Conservation (phyloP, 2,329 filamentous ascomycete genomes). For the Coniochaeta sp. region DNA sequence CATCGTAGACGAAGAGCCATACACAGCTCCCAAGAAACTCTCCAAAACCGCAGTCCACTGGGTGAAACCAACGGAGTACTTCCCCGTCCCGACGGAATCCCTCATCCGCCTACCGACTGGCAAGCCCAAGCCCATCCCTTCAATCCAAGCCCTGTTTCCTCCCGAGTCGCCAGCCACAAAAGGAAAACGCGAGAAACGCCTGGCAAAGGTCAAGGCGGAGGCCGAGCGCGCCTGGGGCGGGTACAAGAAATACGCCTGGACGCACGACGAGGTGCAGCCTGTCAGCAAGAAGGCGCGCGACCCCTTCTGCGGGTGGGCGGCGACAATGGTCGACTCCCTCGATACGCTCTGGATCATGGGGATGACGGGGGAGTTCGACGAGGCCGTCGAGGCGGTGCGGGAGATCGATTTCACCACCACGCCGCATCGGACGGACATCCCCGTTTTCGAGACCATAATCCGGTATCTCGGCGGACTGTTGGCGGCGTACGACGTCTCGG, state of each 20-base stretch:
- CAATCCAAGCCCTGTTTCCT: slow-evolving; percentile 69
- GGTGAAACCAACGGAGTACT: slow-evolving; percentile 67
- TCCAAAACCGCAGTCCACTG: slow-evolving; percentile 51
- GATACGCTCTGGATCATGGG: slow-evolving; percentile 88
- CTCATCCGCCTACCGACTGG: slow-evolving; percentile 72
- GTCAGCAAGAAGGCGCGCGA: slow-evolving; percentile 61
- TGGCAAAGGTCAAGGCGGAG: slow-evolving; percentile 62
- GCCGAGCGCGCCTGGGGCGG: slow-evolving; percentile 75
- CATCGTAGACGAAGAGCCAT: neutral
- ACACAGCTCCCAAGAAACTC: neutral
- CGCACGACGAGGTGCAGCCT: slow-evolving; percentile 79
- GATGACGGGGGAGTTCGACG: slow-evolving; percentile 69
- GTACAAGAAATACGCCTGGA: slow-evolving; percentile 74
- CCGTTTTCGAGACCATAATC: slow-evolving; percentile 90
- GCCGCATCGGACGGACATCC: slow-evolving; percentile 56
- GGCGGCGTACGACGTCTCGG: slow-evolving; percentile 80
- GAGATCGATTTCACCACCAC: slow-evolving; percentile 79
- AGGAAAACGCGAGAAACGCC: slow-evolving; percentile 56
- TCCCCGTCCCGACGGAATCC: slow-evolving; percentile 63
- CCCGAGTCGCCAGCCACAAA: slow-evolving; percentile 54
- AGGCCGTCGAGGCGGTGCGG: slow-evolving; percentile 62
- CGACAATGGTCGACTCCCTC: slow-evolving; percentile 74
- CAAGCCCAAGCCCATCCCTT: slow-evolving; percentile 61
- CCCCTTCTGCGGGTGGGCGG: slow-evolving; percentile 88
- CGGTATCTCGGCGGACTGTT: slow-evolving; percentile 83